Base-by-base conservation (phyloP, 2,329 filamentous ascomycete species). In the Penicillium crustosum region DNA sequence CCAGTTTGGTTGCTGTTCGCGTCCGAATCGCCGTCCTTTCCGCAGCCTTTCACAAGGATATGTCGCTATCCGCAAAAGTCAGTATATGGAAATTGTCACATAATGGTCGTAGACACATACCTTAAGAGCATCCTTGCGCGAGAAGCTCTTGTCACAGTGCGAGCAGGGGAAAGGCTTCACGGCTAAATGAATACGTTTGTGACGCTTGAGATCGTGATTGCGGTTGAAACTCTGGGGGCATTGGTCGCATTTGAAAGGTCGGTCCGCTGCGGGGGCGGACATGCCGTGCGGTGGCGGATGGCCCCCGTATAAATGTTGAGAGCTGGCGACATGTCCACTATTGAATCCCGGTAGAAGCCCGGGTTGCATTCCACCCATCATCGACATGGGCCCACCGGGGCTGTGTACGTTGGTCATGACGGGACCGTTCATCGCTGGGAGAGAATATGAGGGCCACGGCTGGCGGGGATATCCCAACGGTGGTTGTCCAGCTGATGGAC, bases 131-230 rank as follows among this genome's bases (percentile, higher is more conserved):
- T 97, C 94, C 73, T 97, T 97, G 59, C 94, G 84, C 3, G 93
- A 97, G 70, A 99, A 99, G 72, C 90, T 94, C 83, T 97, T 97
- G 61, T 96, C 92, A 73, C 94, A 99, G 69, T 89, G 89, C 7
- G 81, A 85, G 73, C 94, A 99, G 0, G 93, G 93, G 74, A 93
- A 97, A 0, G 94, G 94, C 81, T 99, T 99, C 41, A 97, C 91
- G 0, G 92, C 90, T 57, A 97, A 77, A 75, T 99, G 94, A 58
- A 97, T 97, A 49, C 92, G 82, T 81, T 96, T 96, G 75, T 99
- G 94, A 51, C 94, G 85, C 78, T 99, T 99, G 67, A 97, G 76
- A 70, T 97, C 94, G 71, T 97, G 94, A 64, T 97, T 97, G 5
- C 94, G 83, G 74, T 96, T 97, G 79, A 99, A 99, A 38, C 90